Evolutionary conservation across 2,329 filamentous ascomycete genomes (phyloP).

Genomic region (Trichoderma simmonsii): DNA sequence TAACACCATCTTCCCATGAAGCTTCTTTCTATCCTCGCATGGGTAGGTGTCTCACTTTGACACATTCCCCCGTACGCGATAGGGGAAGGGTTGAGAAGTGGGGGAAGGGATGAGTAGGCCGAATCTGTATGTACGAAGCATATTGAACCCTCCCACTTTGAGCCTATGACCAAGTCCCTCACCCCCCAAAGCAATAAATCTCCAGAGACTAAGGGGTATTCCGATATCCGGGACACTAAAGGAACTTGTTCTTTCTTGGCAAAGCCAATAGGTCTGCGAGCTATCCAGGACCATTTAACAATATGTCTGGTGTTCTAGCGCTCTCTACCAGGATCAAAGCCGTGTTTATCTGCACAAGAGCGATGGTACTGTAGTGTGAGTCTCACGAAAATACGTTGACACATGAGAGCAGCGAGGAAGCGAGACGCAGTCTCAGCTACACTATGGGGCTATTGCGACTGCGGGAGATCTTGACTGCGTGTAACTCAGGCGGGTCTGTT

Average conservation of each 20-base stretch:
- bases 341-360: background rate
- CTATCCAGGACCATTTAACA: background rate
- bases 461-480: background rate
- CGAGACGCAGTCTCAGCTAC: background rate
- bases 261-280: background rate
- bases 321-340: background rate
- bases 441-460: background rate
- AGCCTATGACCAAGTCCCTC: too few species aligned
- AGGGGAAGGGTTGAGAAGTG: background rate
- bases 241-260: background rate
- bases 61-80: background rate
- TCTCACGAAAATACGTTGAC: background rate
- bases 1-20: background rate
- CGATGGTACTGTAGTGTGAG: background rate
- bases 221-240: background rate
- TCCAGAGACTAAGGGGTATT: background rate
- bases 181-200: background rate
- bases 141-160: background rate
- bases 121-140: background rate
- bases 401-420: background rate
- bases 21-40: background rate
- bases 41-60: conserved; percentile 3
- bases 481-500: background rate
- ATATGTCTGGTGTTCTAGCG: background rate
- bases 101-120: background rate